Evolutionary conservation across 805 yeast genomes (phyloP), one percentile per base, ranked within the genome.

Genomic region (Wickerhamomyces bisporus): DNA sequence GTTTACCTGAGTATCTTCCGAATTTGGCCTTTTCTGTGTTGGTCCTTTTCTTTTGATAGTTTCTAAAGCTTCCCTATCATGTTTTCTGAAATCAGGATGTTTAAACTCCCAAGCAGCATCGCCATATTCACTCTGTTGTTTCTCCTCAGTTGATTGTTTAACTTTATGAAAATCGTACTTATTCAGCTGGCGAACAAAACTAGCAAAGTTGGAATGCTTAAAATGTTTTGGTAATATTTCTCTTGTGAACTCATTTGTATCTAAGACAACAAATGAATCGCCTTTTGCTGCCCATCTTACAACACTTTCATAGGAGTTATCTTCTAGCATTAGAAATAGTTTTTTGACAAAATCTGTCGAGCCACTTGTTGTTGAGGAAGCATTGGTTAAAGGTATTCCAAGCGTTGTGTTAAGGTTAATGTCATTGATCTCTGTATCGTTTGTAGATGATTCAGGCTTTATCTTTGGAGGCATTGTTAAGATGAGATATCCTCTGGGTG

Each of bases 151-250:
- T 29, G 84, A 67, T 32, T 77, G 70, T 57, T 91, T 86, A 32
- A 93, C 95, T 64, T 93, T 93, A 68, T 93, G 98, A 68, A 93
- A 93, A 62, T 91, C 98, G 57, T 93, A 93, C 62, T 93, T 93
- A 70, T 93, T 93, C 52, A 93, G 70, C 59, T 93, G 98, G 32
- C 98, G 75, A 16, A 91, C 98, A 65, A 91, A 91, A 50, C 89
- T 78, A 26, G 98, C 91, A 64, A 91, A 93, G 64, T 93, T 93
- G 41, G 87, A 77, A 62, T 93, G 98, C 54, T 89, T 91, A 68
- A 93, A 93, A 62, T 91, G 96, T 36, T 80, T 77, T 13, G 98
- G 98, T 35, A 93, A 71, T 12, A 93, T 84, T 36, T 81, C 83
- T 47, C 82, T 83, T 26, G 97, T 86, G 62, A 89, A 89, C 50